These are phyloP conservation scores for Phytophthora colocasiae DNA, from an alignment of 352 stramenopile species.

Conservation along the genomic window DNA sequence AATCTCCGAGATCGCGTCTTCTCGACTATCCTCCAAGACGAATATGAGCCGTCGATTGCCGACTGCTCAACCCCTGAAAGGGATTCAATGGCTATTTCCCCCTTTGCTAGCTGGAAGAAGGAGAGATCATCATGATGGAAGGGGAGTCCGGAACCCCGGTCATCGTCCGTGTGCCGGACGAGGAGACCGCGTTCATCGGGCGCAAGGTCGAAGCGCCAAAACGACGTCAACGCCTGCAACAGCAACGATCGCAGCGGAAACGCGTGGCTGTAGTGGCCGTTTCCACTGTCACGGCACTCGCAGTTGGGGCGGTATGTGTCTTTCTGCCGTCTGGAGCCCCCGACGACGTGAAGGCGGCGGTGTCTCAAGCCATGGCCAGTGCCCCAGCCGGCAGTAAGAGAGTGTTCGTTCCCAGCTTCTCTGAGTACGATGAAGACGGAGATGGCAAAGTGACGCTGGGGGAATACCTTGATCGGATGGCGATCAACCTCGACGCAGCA, in stretches of 20 bases:
- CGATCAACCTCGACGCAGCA: constrained; percentile 24
- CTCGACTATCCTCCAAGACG: constrained; percentile 7
- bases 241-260: constrained; percentile 17
- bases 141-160: constrained; percentile 17
- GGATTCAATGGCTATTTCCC: constrained; percentile 7
- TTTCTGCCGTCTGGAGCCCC: constrained; percentile 18
- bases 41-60: constrained; percentile 30
- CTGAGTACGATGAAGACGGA: constrained; percentile 28
- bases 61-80: constrained; percentile 1
- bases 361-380: constrained; percentile 32
- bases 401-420: constrained; percentile 21
- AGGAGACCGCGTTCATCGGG: constrained; percentile 30
- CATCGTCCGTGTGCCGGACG: constrained; percentile 15
- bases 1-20: constrained; percentile 6
- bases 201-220: constrained; percentile 26
- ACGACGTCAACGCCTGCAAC: constrained; percentile 17
- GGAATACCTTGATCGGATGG: constrained; percentile 29
- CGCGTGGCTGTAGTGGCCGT: constrained; percentile 12
- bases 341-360: constrained; percentile 11
- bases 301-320: constrained; percentile 19
- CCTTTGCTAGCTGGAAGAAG: constrained; percentile 20
- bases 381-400: constrained; percentile 3
- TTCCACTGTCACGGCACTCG: constrained; percentile 25
- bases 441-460: constrained; percentile 30
- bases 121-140: constrained; percentile 33